Conservation (phyloP, 495 filamentous ascomycete species). For the Aspergillus kassunensis region DNA sequence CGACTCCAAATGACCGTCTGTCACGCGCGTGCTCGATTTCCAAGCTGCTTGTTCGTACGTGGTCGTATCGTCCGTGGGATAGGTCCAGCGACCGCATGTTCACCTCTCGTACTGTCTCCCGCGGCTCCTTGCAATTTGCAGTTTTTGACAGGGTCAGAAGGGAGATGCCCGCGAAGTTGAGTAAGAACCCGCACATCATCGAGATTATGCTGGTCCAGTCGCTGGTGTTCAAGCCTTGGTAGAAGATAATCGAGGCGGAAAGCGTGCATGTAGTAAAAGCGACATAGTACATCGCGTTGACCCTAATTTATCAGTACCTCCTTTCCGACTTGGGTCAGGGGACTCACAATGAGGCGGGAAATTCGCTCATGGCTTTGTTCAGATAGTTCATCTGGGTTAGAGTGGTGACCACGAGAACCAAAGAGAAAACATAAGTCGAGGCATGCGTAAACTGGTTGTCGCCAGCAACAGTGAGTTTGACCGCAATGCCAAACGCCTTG, state of each 20-base stretch:
- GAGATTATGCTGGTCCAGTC: constrained; percentile 90
- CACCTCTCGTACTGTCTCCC: not conserved
- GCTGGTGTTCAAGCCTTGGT: constrained; percentile 93
- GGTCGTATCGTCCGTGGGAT: constrained; percentile 6
- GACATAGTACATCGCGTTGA: constrained; percentile 98
- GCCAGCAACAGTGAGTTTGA: constrained; percentile 86
- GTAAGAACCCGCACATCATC: constrained; percentile 85
- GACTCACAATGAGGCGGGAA: constrained; percentile 92
- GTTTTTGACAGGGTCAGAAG: constrained; percentile 77
- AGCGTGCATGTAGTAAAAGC: constrained; percentile 96
- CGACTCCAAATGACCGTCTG: not conserved
- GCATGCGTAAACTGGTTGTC: constrained; percentile 92
- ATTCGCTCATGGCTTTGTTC: constrained; percentile 96
- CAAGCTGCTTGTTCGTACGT: constrained; percentile 2
- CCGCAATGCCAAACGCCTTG: constrained; percentile 94
- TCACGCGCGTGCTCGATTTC: not conserved
- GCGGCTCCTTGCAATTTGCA: not conserved
- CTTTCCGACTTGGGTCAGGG: not conserved
- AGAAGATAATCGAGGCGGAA: constrained; percentile 96
- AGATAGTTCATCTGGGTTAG: constrained; percentile 99
- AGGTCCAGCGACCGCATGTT: constrained; percentile 4
- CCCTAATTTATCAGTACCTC: constrained; percentile 46
- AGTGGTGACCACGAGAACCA: constrained; percentile 87
- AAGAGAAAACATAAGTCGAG: constrained; percentile 94
- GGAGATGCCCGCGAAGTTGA: constrained; percentile 96